Conservation (phyloP, 306 rosid genomes). For the Bauhinia variegata region DNA sequence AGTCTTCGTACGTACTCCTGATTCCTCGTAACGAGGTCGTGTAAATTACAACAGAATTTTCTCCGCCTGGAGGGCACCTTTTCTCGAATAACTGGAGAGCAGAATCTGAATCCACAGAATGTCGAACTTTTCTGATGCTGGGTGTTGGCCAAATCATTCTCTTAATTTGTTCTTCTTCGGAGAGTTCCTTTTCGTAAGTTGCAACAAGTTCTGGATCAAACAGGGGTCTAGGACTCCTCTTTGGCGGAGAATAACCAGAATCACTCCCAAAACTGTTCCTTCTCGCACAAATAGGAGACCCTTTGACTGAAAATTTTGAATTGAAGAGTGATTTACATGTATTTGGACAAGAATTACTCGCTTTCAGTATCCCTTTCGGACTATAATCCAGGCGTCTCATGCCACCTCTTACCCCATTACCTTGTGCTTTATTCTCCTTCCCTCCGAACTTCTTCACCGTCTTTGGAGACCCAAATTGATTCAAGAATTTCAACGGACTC, state of each 20-base stretch:
- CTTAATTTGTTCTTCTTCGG: constrained; percentile 77
- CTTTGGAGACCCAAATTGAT: constrained; percentile 75
- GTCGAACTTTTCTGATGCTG: constrained; percentile 38
- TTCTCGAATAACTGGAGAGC: constrained; percentile 51
- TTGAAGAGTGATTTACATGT: constrained; percentile 46
- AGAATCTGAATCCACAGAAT: constrained; percentile 40
- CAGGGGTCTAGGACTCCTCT: constrained; percentile 63
- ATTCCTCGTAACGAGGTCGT: constrained; percentile 90
- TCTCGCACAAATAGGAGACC: constrained; percentile 49
- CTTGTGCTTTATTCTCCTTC: constrained; percentile 72
- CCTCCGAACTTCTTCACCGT: constrained; percentile 55
- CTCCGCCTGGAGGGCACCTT: constrained; percentile 77
- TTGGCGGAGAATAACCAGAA: constrained; percentile 17
- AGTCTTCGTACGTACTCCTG: constrained; percentile 85
- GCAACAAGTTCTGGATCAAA: constrained; percentile 85
- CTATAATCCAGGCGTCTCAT: constrained; percentile 64
- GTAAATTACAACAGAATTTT: constrained; percentile 67
- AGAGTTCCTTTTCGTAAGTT: constrained; percentile 69
- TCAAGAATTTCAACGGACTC: constrained; percentile 76
- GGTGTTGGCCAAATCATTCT: constrained; percentile 69
- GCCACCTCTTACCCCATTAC: constrained; percentile 30
- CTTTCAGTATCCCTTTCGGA: constrained; percentile 57
- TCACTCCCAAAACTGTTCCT: constrained; percentile 63
- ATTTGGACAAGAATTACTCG: constrained; percentile 42
- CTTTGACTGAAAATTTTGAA: constrained; percentile 52